Evolutionary conservation across 2,329 filamentous ascomycete genomes (phyloP).

Genomic region (Pseudocercospora fuligena): DNA sequence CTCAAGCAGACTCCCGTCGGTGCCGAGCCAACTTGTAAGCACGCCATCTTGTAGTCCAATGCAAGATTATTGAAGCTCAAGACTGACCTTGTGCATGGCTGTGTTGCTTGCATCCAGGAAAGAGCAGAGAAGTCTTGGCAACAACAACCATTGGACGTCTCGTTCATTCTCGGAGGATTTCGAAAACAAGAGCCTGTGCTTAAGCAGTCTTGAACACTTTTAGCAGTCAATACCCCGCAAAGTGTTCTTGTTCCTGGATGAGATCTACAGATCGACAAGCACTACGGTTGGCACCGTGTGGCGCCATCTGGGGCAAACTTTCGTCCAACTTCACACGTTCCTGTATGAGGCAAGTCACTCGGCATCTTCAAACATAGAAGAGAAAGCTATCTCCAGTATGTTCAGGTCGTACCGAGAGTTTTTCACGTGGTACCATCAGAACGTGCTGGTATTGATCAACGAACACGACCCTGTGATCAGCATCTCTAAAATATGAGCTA

Average conservation of each 20-base stretch:
- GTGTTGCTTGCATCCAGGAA: too few species aligned
- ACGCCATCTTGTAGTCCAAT: too few species aligned
- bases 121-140: too few species aligned
- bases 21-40: too few species aligned
- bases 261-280: conserved; percentile 5
- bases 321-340: conserved; percentile 2
- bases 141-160: too few species aligned
- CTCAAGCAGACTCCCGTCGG: too few species aligned
- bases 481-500: neutral
- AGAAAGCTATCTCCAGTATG: neutral
- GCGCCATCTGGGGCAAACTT: conserved; percentile 8
- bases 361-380: neutral
- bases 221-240: too few species aligned
- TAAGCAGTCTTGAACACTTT: too few species aligned
- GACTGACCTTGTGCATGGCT: too few species aligned
- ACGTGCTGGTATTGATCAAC: neutral
- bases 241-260: neutral
- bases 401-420: neutral
- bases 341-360: neutral
- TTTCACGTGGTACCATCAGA: neutral
- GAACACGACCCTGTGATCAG: neutral
- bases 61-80: too few species aligned
- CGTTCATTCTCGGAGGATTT: neutral
- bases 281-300: conserved; percentile 8
- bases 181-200: neutral